phyloP scores from a whole-genome alignment of 352 stramenopile genomes.

The Phytophthora hibernalis region DNA sequence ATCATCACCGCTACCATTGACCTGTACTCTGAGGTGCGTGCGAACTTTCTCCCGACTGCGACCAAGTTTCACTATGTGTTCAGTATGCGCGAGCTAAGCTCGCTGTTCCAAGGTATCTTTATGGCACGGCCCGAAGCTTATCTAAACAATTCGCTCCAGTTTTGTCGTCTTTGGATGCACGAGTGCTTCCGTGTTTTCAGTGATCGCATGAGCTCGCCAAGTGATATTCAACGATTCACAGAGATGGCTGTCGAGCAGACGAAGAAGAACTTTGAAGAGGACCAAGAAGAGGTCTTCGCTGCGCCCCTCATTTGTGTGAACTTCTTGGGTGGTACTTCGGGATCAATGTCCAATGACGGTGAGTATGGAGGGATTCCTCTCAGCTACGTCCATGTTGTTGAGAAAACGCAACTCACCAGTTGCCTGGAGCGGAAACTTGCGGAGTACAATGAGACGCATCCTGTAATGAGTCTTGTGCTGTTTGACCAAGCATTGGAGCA shows the following conservation, averaged over 20 bases:
- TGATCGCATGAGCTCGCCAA: slow-evolving; percentile 83
- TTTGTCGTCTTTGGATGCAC: slow-evolving; percentile 91
- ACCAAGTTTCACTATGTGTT: slow-evolving; percentile 95
- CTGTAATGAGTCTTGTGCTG: slow-evolving; percentile 93
- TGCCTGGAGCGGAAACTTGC: slow-evolving; percentile 72
- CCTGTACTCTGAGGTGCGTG: slow-evolving; percentile 74
- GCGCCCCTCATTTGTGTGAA: slow-evolving; percentile 75
- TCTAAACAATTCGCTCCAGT: slow-evolving; percentile 60
- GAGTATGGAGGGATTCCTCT: slow-evolving; percentile 26
- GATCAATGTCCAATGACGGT: slow-evolving; percentile 12
- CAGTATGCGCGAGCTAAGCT: slow-evolving; percentile 90
- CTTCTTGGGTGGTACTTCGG: slow-evolving; percentile 44
- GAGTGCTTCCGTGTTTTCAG: slow-evolving; percentile 93
- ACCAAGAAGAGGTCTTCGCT: slow-evolving; percentile 75
- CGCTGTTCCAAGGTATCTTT: slow-evolving; percentile 89
- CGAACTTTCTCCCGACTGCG: slow-evolving; percentile 89
- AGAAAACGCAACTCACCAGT: slow-evolving; percentile 59
- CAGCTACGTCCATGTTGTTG: slow-evolving; percentile 58
- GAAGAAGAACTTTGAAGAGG: slow-evolving; percentile 90
- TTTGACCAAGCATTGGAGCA: slow-evolving; percentile 94
- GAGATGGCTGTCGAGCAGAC: slow-evolving; percentile 87
- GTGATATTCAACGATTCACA: slow-evolving; percentile 80
- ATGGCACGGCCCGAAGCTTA: slow-evolving; percentile 70
- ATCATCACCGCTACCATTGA: slow-evolving; percentile 87
- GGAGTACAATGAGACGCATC: slow-evolving; percentile 93